Base-by-base conservation (phyloP, 2,329 filamentous ascomycete genomes). In the Fusarium pininemorale region DNA sequence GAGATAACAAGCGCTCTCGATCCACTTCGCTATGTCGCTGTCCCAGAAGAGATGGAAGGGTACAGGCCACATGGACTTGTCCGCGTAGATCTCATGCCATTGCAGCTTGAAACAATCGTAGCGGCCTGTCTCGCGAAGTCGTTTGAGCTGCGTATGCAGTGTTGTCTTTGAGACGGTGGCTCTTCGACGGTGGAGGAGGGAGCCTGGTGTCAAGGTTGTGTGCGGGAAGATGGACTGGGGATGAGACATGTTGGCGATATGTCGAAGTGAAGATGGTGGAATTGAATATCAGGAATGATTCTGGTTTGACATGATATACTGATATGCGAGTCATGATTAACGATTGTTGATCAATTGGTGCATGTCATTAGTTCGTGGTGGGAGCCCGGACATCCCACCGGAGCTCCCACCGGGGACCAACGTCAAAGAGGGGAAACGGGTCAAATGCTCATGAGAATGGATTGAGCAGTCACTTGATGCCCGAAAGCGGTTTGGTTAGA, bases 31-130 rank as follows among this genome's bases (percentile, higher is more conserved):
- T 16, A 69, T 41, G 4, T 69, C 66, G 73, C 83, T 84, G 74
- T 91, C 89, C 89, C 89, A 91, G 76, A 91, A 91, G 83, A 92
- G 79, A 72, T 89, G 87, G 28, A 88, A 87, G 0, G 89, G 88
- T 3, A 90, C 84, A 1, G 89, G 89, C 87, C 87, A 90, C 69
- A 74, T 75, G 3, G 84, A 84, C 57, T 83, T 79, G 54, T 90
- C 85, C 20, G 83, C 83, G 75, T 91, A 91, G 4, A 82, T 82
- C 0, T 85, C 82, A 72, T 90, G 86, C 87, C 88, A 90, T 78
- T 86, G 69, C 24, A 91, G 79, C 72, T 87, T 86, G 80, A 91
- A 91, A 50, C 87, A 88, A 72, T 89, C 85, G 70, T 89, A 90
- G 32, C 87, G 84, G 3, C 89, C 89, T 5, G 88, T 90, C 18